Conservation (phyloP, 192 early-diverging fungal species). For the Backusella tuberculispora region DNA sequence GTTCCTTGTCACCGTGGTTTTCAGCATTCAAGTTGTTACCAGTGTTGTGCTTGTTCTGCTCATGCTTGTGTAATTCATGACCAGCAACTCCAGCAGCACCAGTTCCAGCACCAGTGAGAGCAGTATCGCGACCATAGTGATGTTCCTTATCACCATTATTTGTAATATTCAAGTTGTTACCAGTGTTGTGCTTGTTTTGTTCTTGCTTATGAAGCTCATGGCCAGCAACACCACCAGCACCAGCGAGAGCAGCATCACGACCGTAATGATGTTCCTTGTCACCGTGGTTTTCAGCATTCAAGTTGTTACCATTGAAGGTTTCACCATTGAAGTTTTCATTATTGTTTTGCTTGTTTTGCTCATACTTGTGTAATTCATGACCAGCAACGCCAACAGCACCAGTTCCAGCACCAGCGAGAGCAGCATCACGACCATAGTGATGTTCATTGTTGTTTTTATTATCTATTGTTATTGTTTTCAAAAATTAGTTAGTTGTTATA, state of each 20-base stretch:
- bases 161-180: too few relatives aligned
- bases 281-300: background rate
- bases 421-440: conserved; percentile 7
- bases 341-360: background rate
- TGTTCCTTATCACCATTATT: too few relatives aligned
- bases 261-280: background rate
- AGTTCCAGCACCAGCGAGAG: background rate
- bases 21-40: background rate
- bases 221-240: background rate
- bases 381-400: background rate
- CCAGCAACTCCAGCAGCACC: background rate
- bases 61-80: background rate
- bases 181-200: background rate
- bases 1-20: background rate
- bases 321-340: background rate
- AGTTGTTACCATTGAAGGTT: background rate
- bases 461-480: background rate
- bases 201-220: background rate
- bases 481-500: background rate
- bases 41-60: background rate
- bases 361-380: background rate
- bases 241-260: background rate
- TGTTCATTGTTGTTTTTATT: background rate
- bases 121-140: conserved; percentile 3
- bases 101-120: background rate